Conservation (phyloP, 2,329 filamentous ascomycete genomes). For the Dichotomopilus funicola region DNA sequence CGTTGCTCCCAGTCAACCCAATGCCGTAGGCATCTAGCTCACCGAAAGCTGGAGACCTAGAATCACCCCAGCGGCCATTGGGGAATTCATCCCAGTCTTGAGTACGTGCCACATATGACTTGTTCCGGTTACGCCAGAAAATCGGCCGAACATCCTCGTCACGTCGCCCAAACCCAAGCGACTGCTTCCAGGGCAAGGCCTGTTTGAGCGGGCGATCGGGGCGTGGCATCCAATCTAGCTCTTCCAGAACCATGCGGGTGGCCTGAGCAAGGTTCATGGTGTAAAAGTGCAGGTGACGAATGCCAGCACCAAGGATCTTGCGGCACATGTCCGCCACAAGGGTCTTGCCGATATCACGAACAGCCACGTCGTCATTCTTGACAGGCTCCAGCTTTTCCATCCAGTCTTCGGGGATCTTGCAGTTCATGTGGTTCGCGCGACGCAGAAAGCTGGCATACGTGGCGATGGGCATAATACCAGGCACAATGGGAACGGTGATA, state of each 20-base stretch:
- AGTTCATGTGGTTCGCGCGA: slow-evolving; percentile 85
- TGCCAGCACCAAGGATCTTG: slow-evolving; percentile 73
- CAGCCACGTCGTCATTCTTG: slow-evolving; percentile 93
- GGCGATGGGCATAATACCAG: slow-evolving; percentile 90
- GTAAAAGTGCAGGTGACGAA: slow-evolving; percentile 92
- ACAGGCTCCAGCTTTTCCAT: slow-evolving; percentile 77
- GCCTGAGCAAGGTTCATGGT: slow-evolving; percentile 98
- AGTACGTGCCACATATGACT: slow-evolving; percentile 89
- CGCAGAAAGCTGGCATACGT: slow-evolving; percentile 91
- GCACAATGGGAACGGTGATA: slow-evolving; percentile 64
- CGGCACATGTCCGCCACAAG: slow-evolving; percentile 87
- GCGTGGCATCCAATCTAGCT: slow-evolving; percentile 75
- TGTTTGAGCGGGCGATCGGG: slow-evolving; percentile 74
- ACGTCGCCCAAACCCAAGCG: slow-evolving; percentile 77
- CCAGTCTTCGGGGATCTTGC: slow-evolving; percentile 75
- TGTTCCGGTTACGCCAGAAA: slow-evolving; percentile 97
- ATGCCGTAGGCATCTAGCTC: slow-evolving; percentile 93
- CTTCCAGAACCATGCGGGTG: slow-evolving; percentile 88
- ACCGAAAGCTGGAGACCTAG: slow-evolving; percentile 90
- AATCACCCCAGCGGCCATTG: slow-evolving; percentile 97
- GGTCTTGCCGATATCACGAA: slow-evolving; percentile 80
- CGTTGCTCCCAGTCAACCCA: slow-evolving; percentile 87
- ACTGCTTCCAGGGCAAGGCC: slow-evolving; percentile 93
- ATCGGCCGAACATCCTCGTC: slow-evolving; percentile 96
- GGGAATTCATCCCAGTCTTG: slow-evolving; percentile 99